Conservation (phyloP, 1,139 yeast genomes). For the Sugiyamaella japonica region DNA sequence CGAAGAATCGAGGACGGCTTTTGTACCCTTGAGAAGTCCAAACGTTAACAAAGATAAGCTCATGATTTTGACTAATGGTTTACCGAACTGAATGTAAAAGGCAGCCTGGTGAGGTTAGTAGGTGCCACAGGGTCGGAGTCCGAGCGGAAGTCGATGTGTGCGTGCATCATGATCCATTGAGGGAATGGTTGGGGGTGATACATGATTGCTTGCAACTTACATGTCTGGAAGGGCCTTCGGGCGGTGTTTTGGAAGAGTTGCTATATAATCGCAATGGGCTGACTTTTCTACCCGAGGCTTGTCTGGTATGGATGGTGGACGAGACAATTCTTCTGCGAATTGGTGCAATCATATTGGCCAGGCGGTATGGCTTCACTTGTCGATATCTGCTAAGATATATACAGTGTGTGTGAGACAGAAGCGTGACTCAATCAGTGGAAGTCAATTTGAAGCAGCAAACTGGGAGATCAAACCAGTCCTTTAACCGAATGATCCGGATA, state of each 20-base stretch:
- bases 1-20: background rate
- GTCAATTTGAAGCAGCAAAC: background rate
- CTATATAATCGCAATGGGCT: background rate
- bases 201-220: slow-evolving; percentile 10
- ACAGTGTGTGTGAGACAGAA: too few species aligned
- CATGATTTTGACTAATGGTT: slow-evolving; percentile 28
- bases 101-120: slow-evolving; percentile 20
- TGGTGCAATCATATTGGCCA: background rate
- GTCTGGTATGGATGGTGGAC: background rate
- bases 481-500: slow-evolving; percentile 5
- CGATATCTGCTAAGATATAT: background rate
- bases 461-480: background rate
- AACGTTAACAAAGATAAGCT: slow-evolving; percentile 28
- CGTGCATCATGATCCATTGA: background rate
- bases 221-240: slow-evolving; percentile 16
- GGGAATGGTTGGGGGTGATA: slow-evolving; percentile 1
- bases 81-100: slow-evolving; percentile 30
- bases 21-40: slow-evolving; percentile 23
- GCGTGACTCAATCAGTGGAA: background rate
- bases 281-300: background rate
- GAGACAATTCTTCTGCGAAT: background rate
- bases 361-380: background rate
- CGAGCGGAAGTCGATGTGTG: background rate
- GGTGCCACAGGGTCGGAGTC: slow-evolving; percentile 1
- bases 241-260: background rate